phyloP scores from a whole-genome alignment of 257 asterid genomes.

The Solanum peruvianum region DNA sequence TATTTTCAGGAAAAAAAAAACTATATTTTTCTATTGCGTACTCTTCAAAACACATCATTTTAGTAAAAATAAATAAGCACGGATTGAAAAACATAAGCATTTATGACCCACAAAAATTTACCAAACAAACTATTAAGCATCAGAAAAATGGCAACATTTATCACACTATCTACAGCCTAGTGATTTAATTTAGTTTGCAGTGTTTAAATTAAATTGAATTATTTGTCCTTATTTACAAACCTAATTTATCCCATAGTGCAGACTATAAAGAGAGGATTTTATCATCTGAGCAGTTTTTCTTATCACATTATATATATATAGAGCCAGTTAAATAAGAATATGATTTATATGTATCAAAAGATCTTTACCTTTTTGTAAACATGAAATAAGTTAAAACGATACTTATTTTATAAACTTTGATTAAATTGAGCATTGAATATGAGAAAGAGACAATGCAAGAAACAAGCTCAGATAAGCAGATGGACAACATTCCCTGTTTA shows the following conservation, averaged over 20 bases:
- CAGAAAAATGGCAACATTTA: no score
- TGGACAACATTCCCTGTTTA: background rate
- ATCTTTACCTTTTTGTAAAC: no score
- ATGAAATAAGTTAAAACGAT: no score
- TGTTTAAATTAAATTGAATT: background rate
- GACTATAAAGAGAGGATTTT: background rate
- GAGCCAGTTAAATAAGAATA: no score
- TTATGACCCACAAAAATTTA: background rate
- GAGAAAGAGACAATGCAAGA: background rate
- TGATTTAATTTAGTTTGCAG: no score
- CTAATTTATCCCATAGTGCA: no score
- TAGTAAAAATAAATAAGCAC: background rate
- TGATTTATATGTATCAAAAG: no score
- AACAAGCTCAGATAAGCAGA: background rate
- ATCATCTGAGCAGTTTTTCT: no score
- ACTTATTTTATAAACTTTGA: background rate
- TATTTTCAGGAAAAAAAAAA: no score
- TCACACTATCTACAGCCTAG: no score
- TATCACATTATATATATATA: no score
- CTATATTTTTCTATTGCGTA: no score
- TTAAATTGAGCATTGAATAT: background rate
- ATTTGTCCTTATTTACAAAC: background rate
- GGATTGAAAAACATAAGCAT: background rate
- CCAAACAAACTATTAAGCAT: background rate
- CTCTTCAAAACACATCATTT: background rate